Evolutionary conservation across 768 basidiomycete species (phyloP).

Genomic region (Tricholoma furcatifolium): DNA sequence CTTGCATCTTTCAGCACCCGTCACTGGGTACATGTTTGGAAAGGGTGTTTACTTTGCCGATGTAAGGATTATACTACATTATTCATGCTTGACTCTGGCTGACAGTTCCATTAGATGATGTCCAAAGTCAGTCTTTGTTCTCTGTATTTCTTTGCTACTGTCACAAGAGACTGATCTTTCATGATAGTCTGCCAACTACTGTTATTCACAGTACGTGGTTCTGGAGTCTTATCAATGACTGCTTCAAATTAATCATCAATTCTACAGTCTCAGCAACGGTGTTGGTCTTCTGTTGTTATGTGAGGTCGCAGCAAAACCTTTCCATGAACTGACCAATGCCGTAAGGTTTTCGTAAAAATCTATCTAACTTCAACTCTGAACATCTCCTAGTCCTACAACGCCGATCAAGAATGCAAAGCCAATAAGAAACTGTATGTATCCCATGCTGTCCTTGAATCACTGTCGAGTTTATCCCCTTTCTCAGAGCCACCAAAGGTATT

Average conservation of each 20-base stretch:
- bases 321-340: conserved; percentile 44
- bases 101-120: conserved; percentile 46
- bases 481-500: conserved; percentile 54
- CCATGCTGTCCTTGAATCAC: conserved; percentile 1
- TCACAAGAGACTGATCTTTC: not conserved
- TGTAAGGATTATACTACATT: conserved; percentile 29
- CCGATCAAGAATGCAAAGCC: conserved; percentile 45
- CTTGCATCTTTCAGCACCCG: conserved; percentile 36
- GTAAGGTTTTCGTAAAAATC: conserved; percentile 18
- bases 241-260: conserved; percentile 4
- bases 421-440: conserved; percentile 34
- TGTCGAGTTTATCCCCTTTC: not conserved
- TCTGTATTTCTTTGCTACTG: not conserved
- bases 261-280: conserved; percentile 44
- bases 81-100: not conserved
- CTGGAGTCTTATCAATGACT: not conserved
- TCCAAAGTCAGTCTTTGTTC: conserved; percentile 42
- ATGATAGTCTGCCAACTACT: conserved; percentile 53
- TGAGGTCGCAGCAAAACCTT: conserved; percentile 58
- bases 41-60: conserved; percentile 68
- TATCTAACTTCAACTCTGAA: not conserved
- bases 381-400: conserved; percentile 40
- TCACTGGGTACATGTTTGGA: conserved; percentile 64
- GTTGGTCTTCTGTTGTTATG: conserved; percentile 59
- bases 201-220: conserved; percentile 43